These are phyloP conservation scores for Xylaria sp. DNA, from an alignment of 2,329 filamentous ascomycete genomes.

Conservation along the genomic window DNA sequence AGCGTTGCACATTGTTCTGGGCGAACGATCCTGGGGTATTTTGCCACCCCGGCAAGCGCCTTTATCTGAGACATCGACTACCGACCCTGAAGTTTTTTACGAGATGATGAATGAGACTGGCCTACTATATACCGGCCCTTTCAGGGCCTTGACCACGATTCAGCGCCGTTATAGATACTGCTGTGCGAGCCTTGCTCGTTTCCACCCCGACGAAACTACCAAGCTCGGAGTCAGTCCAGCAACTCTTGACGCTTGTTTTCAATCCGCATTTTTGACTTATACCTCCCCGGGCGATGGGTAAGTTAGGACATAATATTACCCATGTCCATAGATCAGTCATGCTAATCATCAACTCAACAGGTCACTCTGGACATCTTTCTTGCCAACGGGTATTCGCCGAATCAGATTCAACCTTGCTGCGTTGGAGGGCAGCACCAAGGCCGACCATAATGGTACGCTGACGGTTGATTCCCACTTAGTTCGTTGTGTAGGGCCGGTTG, in stretches of 20 bases:
- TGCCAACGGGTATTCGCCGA: constrained; percentile 51
- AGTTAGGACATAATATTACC: constrained; percentile 21
- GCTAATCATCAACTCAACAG: constrained; percentile 36
- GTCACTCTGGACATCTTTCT: constrained; percentile 57
- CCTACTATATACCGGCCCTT: constrained; percentile 55
- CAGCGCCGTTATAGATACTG: constrained; percentile 53
- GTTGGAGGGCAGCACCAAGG: constrained; percentile 35
- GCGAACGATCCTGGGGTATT: constrained; percentile 41
- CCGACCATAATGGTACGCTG: constrained; percentile 43
- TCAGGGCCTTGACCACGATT: constrained; percentile 51
- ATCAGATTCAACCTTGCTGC: constrained; percentile 54
- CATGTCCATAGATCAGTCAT: background rate
- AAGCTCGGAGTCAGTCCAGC: constrained; percentile 54
- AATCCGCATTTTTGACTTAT: constrained; percentile 56
- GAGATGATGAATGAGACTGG: constrained; percentile 55
- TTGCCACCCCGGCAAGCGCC: constrained; percentile 45
- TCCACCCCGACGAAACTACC: constrained; percentile 54
- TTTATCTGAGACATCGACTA: constrained; percentile 50
- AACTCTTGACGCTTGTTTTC: constrained; percentile 56
- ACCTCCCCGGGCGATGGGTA: constrained; percentile 55
- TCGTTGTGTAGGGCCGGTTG: constrained; percentile 28
- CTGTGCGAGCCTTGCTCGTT: constrained; percentile 47
- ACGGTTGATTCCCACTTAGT: constrained; percentile 50
- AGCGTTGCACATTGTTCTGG: constrained; percentile 50
- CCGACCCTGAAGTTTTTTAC: constrained; percentile 53